Evolutionary conservation across 805 yeast genomes (phyloP), one percentile per base, ranked within the genome.

Genomic region (Starmerella floricola): DNA sequence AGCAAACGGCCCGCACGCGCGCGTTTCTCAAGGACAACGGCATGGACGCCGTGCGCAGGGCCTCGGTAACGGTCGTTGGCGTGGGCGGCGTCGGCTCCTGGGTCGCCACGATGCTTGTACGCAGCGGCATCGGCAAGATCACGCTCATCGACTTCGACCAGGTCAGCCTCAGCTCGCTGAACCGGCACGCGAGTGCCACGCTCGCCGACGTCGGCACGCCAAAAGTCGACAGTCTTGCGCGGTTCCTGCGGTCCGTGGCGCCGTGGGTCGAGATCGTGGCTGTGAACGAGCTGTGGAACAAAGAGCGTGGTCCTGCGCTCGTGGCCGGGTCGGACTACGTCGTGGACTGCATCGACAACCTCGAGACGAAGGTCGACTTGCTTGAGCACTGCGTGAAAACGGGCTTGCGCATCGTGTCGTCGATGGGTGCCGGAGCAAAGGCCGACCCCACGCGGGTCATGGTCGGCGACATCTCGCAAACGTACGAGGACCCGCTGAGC

Each of bases 61-160:
- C 84, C 55, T 70, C 73, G 42, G 72, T 87, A 2, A 81, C 85
- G 2, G 81, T 88, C 13, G 79, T 76, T 11, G 98, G 99, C 24
- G 91, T 88, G 15, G 99, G 99, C 45, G 99, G 99, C 45, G 99
- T 91, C 31, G 99, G 99, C 2, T 87, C 96, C 0, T 87, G 95
- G 88, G 94, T 79, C 19, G 78, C 81, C 11, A 79, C 94, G 10
- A 84, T 93, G 81, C 69, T 91, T 43, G 80, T 82, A 2, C 76
- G 99, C 55, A 82, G 94, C 15, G 99, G 99, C 13, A 78, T 87
- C 31, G 78, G 80, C 17, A 72, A 74, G 45, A 60, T 91, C 40
- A 72, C 86, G 52, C 70, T 91, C 43, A 76, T 91, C 41, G 99
- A 91, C 62, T 91, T 91, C 58, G 99, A 91, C 61, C 99, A 91